These are phyloP conservation scores for Solanum sejunctum DNA, from an alignment of 257 asterid species.

Conservation along the genomic window DNA sequence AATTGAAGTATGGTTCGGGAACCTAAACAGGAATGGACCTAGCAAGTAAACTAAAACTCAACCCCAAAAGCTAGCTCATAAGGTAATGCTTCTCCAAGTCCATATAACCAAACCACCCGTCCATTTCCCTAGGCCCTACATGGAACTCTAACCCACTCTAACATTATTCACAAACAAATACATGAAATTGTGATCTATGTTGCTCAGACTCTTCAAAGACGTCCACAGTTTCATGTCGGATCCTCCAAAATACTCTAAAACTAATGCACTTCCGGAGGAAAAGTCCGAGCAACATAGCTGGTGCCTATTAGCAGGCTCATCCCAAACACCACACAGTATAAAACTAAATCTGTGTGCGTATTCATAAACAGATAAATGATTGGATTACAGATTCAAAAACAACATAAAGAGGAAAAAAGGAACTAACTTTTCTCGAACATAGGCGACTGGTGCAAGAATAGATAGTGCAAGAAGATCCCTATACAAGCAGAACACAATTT, in stretches of 20 bases:
- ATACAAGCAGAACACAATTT: conserved; percentile 79
- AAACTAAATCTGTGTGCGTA: not conserved
- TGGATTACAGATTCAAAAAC: not conserved
- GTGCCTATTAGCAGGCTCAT: not conserved
- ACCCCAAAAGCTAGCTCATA: too few species aligned
- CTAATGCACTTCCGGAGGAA: not conserved
- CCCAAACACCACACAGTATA: not conserved
- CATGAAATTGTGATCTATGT: not conserved
- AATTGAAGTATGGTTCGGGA: too few species aligned
- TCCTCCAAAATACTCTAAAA: not conserved
- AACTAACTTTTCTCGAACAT: conserved; percentile 75
- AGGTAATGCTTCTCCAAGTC: too few species aligned
- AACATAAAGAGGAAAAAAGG: not conserved
- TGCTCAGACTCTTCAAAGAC: not conserved
- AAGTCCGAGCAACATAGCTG: not conserved
- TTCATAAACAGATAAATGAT: not conserved
- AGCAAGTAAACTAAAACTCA: too few species aligned
- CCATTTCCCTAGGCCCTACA: too few species aligned
- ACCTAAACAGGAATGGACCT: too few species aligned
- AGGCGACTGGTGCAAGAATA: conserved; percentile 87
- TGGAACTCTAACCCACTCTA: too few species aligned
- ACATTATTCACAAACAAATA: not conserved
- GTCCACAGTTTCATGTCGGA: not conserved
- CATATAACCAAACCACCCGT: too few species aligned
- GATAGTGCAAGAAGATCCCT: conserved; percentile 84